Evolutionary conservation across 169 alveolate species (phyloP), one percentile per base, ranked within the genome.

Genomic region (Cryptosporidium xiaoi): DNA sequence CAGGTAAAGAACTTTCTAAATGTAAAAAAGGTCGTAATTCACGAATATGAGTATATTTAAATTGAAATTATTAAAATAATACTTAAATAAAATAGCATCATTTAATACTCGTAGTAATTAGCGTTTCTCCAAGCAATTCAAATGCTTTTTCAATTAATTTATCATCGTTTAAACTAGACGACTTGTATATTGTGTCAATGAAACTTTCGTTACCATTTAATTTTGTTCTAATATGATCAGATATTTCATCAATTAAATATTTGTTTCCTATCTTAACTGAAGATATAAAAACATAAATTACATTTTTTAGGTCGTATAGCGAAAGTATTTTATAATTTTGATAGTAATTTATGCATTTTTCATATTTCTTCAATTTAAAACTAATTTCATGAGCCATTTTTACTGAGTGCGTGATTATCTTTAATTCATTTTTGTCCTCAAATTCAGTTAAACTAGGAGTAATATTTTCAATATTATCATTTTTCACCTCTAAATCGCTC

Each of bases 1-100:
- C 71, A 3, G 87, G 87, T 18, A 60, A 24, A 13, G 87, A 77
- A 50, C 15, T 24, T 15, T 40, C 48, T 40, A 40, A 40, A 40
- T 8, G 48, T 40, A 33, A 51, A 24, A 0, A 69, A 6, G 5
- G 2, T 29, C 15, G 10, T 16, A 4, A 50, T 29, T 7, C 0
- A 1, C 66, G 10, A 1, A 15, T 16, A 56, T 50, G 1, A 50
- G 58, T 50, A 50, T 15, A 50, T n/a, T 50, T 55, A 27, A 7
- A 55, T 40, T 6, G 0, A 1, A 1, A 40, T 0, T 40, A 0
- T 8, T 8, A 40, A 40, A 40, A 8, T 8, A 3, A 8, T 40
- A 8, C 0, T 40, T 40, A 40, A 6, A 40, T 8, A 6, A 6
- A 6, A 8, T 40, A 40, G 4, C 4, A 40, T 40, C 10, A 40